A percentile compares a stretch with the other conserved stretches of the same genome.
Evolutionary conservation across 352 stramenopile genomes (phyloP).

Genomic region (Globisporangium rhizosaccharum): DNA sequence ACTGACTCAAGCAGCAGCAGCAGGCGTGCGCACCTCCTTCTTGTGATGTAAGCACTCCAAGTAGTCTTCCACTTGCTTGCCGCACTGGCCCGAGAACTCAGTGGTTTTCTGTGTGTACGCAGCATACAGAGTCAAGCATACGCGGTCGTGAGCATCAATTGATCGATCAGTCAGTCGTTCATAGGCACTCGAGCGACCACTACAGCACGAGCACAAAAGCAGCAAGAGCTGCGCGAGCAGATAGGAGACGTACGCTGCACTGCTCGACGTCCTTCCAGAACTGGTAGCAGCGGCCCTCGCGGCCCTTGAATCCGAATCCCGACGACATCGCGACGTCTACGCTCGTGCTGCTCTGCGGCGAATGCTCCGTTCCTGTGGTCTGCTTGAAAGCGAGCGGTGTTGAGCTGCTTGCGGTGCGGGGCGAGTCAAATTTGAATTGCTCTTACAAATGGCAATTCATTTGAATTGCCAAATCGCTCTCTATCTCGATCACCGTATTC

Average conservation of each 20-base stretch:
- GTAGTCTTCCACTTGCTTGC: conserved; percentile 91
- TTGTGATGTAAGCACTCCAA: conserved; percentile 94
- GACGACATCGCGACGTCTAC: conserved; percentile 76
- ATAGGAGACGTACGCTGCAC: conserved; percentile 85
- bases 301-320: conserved; percentile 91
- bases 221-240: conserved; percentile 8
- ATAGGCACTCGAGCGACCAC: not conserved
- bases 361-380: conserved; percentile 7
- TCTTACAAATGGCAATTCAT: not conserved
- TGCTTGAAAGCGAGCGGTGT: conserved; percentile 3
- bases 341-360: conserved; percentile 3
- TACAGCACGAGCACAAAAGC: conserved; percentile 23
- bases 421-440: not conserved
- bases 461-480: not conserved
- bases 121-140: not conserved
- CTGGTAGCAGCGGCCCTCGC: conserved; percentile 89
- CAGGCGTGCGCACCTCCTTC: conserved; percentile 75
- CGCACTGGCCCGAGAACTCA: conserved; percentile 72
- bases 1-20: not conserved
- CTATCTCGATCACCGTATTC: too few species aligned
- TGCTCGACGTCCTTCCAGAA: conserved; percentile 94
- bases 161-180: not conserved
- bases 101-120: conserved; percentile 62
- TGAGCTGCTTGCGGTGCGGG: not conserved
- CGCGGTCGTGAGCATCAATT: not conserved